Conservation (phyloP, 2,329 filamentous ascomycete species). For the Botrytis deweyae region DNA sequence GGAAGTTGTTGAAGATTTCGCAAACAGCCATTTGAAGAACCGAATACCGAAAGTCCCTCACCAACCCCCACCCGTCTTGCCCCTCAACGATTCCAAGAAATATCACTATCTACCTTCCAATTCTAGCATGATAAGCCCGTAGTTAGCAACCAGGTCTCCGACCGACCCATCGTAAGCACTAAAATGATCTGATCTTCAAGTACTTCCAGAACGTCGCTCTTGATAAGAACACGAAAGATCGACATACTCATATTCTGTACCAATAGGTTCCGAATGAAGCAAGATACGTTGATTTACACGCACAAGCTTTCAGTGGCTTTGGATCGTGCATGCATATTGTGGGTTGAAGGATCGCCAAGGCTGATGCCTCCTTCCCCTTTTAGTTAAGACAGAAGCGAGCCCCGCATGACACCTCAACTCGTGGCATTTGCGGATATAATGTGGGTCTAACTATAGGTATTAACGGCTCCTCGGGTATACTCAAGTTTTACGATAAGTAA, state of each 20-base stretch:
- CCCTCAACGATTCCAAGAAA: background rate
- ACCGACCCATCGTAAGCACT: background rate
- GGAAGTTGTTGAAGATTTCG: background rate
- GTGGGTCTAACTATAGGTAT: background rate
- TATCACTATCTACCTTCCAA: background rate
- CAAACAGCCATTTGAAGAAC: background rate
- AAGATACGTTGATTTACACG: constrained; percentile 1
- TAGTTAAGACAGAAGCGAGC: background rate
- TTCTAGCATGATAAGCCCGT: background rate
- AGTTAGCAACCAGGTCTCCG: background rate
- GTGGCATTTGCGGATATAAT: background rate
- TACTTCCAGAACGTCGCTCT: background rate
- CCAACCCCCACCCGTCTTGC: background rate
- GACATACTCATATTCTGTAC: too few relatives aligned
- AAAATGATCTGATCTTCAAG: background rate
- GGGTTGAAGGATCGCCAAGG: constrained; percentile 3
- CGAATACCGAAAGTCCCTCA: background rate
- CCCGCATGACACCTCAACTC: background rate
- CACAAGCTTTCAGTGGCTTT: background rate
- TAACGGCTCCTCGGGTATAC: background rate
- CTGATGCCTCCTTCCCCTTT: background rate
- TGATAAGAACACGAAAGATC: constrained; percentile 8
- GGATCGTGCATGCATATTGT: constrained; percentile 4
- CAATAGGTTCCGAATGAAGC: background rate
- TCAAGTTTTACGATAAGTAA: background rate